Evolutionary conservation across 768 basidiomycete species (phyloP).

Genomic region (Russula ochroleuca): DNA sequence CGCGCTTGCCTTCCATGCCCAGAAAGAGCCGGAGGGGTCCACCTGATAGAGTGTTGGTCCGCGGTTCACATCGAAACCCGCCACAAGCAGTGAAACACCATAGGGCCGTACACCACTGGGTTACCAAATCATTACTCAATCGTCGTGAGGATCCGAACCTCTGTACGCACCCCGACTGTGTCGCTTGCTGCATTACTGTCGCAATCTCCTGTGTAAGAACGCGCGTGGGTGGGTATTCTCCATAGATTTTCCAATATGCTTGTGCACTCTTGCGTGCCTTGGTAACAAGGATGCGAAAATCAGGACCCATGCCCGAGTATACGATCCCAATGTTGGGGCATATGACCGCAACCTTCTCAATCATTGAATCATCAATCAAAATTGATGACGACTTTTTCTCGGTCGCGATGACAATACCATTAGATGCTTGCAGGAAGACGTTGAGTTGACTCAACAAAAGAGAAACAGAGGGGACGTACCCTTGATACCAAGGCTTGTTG

Average conservation of each 20-base stretch:
- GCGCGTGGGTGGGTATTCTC: constrained; percentile 95
- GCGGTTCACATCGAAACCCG: constrained; percentile 93
- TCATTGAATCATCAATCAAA: constrained; percentile 94
- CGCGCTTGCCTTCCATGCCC: constrained; percentile 99
- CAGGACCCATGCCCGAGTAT: constrained; percentile 99
- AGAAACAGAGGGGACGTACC: constrained; percentile 46
- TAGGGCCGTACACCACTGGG: constrained; percentile 96
- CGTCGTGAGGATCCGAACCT: neutral
- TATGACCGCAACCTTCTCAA: constrained; percentile 95
- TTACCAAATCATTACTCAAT: neutral
- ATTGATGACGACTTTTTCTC: constrained; percentile 99
- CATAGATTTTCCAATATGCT: constrained; percentile 99
- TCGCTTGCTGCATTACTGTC: constrained; percentile 97
- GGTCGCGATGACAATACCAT: constrained; percentile 98
- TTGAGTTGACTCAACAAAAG: constrained; percentile 25
- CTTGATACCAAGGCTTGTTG: constrained; percentile 97
- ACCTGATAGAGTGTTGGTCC: constrained; percentile 98
- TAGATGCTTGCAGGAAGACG: constrained; percentile 62
- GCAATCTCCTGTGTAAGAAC: constrained; percentile 97
- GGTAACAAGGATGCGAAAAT: constrained; percentile 90
- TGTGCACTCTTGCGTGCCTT: constrained; percentile 97
- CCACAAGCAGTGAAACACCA: constrained; percentile 94
- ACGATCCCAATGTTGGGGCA: constrained; percentile 99
- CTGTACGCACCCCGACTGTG: constrained; percentile 84
- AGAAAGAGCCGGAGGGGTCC: constrained; percentile 97